Conservation (phyloP, 2,329 filamentous ascomycete genomes). For the Cladorrhinum sp. region DNA sequence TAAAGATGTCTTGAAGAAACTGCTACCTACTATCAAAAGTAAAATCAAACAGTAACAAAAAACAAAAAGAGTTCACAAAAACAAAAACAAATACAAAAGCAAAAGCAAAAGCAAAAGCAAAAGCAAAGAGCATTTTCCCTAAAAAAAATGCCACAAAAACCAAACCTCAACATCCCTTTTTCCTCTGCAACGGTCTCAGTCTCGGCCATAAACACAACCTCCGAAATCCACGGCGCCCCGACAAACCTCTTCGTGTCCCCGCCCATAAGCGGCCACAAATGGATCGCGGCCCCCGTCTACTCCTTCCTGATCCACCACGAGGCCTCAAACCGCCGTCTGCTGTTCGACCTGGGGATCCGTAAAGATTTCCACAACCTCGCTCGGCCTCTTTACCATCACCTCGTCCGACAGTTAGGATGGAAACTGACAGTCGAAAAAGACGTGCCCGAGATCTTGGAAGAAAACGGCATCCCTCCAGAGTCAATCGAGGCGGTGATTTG, state of each 20-base stretch:
- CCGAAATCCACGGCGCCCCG: constrained; percentile 25
- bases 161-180: constrained; percentile 32
- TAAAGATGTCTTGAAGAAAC: no score
- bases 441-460: constrained; percentile 26
- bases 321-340: constrained; percentile 23
- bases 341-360: constrained; percentile 25
- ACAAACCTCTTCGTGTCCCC: constrained; percentile 29
- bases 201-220: constrained; percentile 34
- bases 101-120: no score
- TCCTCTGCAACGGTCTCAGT: constrained; percentile 33
- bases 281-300: constrained; percentile 27
- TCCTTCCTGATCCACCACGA: constrained; percentile 28
- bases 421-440: constrained; percentile 20
- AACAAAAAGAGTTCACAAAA: no score
- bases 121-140: no score
- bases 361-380: constrained; percentile 20
- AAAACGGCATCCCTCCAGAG: constrained; percentile 14
- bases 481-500: constrained; percentile 27
- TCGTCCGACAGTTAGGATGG: constrained; percentile 1
- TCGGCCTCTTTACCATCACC: neutral
- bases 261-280: constrained; percentile 31
- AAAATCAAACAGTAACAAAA: no score
- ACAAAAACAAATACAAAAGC: no score
- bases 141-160: no score
- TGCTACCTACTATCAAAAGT: no score